Percentiles rank a stretch among this genome's conserved stretches.
Conservation (phyloP, 2,329 filamentous ascomycete genomes). For the Talaromyces sp. region DNA sequence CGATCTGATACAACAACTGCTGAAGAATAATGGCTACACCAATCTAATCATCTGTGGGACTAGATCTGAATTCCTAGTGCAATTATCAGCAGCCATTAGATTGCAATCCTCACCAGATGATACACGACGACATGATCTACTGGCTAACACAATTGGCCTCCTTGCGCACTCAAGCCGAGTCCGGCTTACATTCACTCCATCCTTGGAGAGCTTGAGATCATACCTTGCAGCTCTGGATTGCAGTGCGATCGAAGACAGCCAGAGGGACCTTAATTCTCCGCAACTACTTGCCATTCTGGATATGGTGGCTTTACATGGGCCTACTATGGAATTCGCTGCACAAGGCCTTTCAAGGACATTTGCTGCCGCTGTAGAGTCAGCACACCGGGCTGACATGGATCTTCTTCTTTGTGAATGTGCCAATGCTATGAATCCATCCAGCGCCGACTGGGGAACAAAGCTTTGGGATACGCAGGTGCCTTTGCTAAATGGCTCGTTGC, state of each 20-base stretch:
- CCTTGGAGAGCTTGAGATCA: conserved; percentile 75
- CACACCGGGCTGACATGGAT: conserved; percentile 31
- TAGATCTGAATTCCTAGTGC: conserved; percentile 64
- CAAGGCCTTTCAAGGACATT: conserved; percentile 52
- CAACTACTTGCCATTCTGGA: conserved; percentile 45
- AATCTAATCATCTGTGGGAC: conserved; percentile 73
- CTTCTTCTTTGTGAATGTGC: conserved; percentile 48
- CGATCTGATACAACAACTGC: conserved; percentile 64
- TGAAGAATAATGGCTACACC: conserved; percentile 59
- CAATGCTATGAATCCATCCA: conserved; percentile 32
- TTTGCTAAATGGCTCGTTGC: conserved; percentile 61
- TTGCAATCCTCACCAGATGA: conserved; percentile 17
- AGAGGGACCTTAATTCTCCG: neutral
- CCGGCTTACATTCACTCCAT: conserved; percentile 71
- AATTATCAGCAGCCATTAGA: conserved; percentile 57
- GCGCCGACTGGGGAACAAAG: conserved; percentile 34
- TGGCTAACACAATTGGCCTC: conserved; percentile 68
- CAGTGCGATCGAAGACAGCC: neutral
- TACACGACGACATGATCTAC: conserved; percentile 46
- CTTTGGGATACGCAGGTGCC: conserved; percentile 59
- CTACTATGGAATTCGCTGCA: conserved; percentile 51
- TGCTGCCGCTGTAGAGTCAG: conserved; percentile 43
- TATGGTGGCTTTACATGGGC: conserved; percentile 44
- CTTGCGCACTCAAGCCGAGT: conserved; percentile 70
- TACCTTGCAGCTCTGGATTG: conserved; percentile 63